phyloP scores from a whole-genome alignment of 306 rosid species.

The Prunus dulcis region DNA sequence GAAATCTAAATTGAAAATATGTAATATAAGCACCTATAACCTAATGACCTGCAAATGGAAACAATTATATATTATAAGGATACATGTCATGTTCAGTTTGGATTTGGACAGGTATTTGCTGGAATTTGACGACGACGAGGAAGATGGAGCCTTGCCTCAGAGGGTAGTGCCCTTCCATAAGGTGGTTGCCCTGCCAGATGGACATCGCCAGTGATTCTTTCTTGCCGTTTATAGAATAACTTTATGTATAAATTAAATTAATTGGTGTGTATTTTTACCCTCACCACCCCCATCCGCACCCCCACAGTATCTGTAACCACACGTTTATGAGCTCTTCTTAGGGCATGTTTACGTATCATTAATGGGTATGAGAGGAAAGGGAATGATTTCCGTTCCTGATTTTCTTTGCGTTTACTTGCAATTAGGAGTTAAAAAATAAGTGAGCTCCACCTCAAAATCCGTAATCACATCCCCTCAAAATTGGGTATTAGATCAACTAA shows the following conservation, averaged over 20 bases:
- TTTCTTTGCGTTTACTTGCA: too few relatives aligned
- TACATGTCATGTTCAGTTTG: constrained; percentile 1
- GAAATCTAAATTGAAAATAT: neutral
- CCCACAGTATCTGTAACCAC: too few relatives aligned
- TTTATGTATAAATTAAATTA: constrained; percentile 34
- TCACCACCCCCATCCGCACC: too few relatives aligned
- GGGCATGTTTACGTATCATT: too few relatives aligned
- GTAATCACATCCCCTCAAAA: too few relatives aligned
- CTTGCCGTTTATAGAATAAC: constrained; percentile 17
- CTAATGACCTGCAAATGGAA: too few relatives aligned
- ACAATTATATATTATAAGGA: neutral
- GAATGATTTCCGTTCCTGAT: too few relatives aligned
- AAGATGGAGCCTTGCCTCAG: constrained; percentile 92
- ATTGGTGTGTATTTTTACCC: neutral
- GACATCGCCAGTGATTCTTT: constrained; percentile 75
- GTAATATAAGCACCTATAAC: neutral
- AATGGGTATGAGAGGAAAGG: too few relatives aligned
- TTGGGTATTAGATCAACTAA: too few relatives aligned
- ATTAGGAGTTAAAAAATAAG: too few relatives aligned
- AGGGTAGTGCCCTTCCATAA: constrained; percentile 87
- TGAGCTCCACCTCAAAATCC: too few relatives aligned
- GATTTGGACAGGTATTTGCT: constrained; percentile 66
- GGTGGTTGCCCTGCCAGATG: constrained; percentile 91
- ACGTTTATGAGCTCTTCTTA: too few relatives aligned
- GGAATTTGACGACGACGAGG: constrained; percentile 98